Percentiles rank a stretch among this genome's conserved stretches.
Conservation (phyloP, 805 yeast species). For the Cephaloascus albidus region DNA sequence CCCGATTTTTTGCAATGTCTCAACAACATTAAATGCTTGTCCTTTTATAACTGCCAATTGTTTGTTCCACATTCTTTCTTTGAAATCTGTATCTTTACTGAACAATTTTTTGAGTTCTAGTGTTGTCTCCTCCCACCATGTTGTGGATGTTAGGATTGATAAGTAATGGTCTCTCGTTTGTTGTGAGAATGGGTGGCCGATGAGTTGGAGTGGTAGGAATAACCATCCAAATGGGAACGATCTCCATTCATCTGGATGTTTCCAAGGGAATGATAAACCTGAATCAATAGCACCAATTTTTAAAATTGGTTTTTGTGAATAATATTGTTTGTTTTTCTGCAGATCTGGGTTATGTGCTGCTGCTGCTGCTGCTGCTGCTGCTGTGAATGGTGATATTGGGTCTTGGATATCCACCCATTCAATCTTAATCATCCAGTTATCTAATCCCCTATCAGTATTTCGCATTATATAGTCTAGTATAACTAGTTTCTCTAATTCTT, state of each 20-base stretch:
- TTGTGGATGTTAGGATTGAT: conserved; percentile 45
- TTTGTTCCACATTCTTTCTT: conserved; percentile 54
- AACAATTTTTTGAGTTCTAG: conserved; percentile 37
- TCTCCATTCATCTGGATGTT: conserved; percentile 76
- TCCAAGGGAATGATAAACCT: conserved; percentile 72
- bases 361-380: conserved; percentile 3
- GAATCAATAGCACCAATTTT: conserved; percentile 68
- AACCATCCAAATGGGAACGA: conserved; percentile 77
- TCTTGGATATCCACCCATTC: conserved; percentile 24
- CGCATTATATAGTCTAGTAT: conserved; percentile 64
- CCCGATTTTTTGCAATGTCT: conserved; percentile 42
- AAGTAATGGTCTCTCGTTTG: conserved; percentile 47
- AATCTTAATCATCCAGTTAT: conserved; percentile 68
- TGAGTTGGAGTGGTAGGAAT: conserved; percentile 50
- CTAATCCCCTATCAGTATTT: conserved; percentile 67
- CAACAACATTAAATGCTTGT: conserved; percentile 69
- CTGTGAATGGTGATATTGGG: conserved; percentile 4
- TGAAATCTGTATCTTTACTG: conserved; percentile 50
- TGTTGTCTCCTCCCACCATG: conserved; percentile 65
- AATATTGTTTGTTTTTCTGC: not conserved
- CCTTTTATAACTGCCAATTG: conserved; percentile 70
- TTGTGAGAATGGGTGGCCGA: conserved; percentile 59
- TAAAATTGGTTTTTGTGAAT: conserved; percentile 23
- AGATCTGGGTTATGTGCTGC: conserved; percentile 4
- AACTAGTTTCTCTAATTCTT: conserved; percentile 60